These are phyloP conservation scores for Lepidium aucheri DNA, from an alignment of 345 rosid species.

Conservation along the genomic window DNA sequence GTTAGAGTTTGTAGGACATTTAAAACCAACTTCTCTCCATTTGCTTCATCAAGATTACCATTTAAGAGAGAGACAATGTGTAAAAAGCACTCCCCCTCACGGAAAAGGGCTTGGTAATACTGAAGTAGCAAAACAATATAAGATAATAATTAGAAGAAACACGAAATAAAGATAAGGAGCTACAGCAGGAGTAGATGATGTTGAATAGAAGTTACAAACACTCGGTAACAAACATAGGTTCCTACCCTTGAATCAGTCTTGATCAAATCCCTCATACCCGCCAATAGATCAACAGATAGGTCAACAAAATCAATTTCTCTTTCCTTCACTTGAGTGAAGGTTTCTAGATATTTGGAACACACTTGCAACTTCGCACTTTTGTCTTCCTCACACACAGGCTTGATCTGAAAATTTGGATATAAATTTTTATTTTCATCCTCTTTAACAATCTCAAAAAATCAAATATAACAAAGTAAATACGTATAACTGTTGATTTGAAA, in stretches of 20 bases:
- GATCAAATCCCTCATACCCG: constrained; percentile 80
- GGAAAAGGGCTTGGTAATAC: constrained; percentile 83
- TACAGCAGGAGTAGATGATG: constrained; percentile 2
- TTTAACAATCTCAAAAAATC: not conserved
- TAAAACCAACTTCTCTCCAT: constrained; percentile 80
- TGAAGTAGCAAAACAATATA: constrained; percentile 34
- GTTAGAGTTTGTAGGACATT: constrained; percentile 85
- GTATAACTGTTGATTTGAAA: not conserved
- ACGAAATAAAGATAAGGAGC: constrained; percentile 1
- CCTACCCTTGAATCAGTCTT: constrained; percentile 52
- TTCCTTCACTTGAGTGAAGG: constrained; percentile 83
- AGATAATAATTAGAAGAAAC: constrained; percentile 5
- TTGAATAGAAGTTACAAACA: not conserved
- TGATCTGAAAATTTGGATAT: constrained; percentile 41
- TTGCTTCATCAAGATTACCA: constrained; percentile 67
- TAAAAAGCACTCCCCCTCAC: constrained; percentile 91
- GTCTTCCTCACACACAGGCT: constrained; percentile 52
- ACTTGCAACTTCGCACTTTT: constrained; percentile 57
- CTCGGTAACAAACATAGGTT: not conserved
- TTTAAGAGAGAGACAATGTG: constrained; percentile 86
- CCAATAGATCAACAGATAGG: constrained; percentile 66
- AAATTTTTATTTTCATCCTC: no score
- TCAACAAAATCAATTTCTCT: constrained; percentile 50
- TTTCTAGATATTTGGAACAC: constrained; percentile 84
- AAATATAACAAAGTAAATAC: not conserved